phyloP scores from a whole-genome alignment of 108 stramenopile species.

The Pseudonitzschia multistriata region DNA sequence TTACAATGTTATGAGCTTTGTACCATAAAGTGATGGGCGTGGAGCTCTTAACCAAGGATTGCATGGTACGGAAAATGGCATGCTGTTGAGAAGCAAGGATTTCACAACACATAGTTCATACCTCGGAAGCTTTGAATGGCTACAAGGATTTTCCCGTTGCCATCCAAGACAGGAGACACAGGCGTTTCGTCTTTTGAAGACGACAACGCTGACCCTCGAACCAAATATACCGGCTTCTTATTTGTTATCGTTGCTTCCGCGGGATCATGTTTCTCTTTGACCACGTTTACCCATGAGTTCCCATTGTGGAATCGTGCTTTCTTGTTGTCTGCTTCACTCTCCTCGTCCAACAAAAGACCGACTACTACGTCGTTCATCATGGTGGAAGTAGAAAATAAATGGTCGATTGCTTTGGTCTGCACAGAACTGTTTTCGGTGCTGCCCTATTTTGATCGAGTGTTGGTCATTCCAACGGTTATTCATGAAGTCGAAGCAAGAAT shows the following conservation, averaged over 20 bases:
- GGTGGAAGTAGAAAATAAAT: not conserved
- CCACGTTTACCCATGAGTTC: not conserved
- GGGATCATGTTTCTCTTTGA: not conserved
- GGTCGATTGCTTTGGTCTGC: not conserved
- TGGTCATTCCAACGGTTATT: no score
- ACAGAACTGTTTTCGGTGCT: no score
- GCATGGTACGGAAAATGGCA: not conserved
- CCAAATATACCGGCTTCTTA: not conserved
- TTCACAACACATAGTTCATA: slow-evolving; percentile 12
- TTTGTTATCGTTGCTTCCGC: not conserved
- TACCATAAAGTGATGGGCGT: not conserved
- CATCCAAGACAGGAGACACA: slow-evolving; percentile 30
- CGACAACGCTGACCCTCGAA: not conserved
- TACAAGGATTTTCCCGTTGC: slow-evolving; percentile 67
- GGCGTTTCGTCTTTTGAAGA: slow-evolving; percentile 15
- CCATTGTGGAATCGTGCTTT: slow-evolving; percentile 1
- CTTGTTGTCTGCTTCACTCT: not conserved
- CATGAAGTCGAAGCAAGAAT: no score
- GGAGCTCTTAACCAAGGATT: not conserved
- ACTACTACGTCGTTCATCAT: not conserved
- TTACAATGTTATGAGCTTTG: not conserved
- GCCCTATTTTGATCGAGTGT: no score
- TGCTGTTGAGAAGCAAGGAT: not conserved
- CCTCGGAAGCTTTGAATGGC: slow-evolving; percentile 76
- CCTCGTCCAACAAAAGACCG: not conserved